These are phyloP conservation scores for Pseudoturritis turrita DNA, from an alignment of 345 rosid genomes.

Conservation along the genomic window DNA sequence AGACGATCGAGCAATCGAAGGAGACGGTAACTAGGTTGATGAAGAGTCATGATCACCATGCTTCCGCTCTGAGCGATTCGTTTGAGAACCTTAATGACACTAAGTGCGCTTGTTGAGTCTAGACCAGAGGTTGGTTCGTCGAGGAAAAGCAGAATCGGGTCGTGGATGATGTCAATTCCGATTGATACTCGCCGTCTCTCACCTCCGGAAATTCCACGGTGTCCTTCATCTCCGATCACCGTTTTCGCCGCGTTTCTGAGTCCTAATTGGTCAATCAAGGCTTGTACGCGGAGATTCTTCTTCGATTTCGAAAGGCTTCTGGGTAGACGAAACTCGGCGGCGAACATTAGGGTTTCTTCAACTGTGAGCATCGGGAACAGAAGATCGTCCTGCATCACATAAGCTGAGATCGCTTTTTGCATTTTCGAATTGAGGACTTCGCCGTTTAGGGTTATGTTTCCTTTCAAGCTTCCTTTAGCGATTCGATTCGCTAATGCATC, in stretches of 20 bases:
- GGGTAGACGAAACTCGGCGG: slow-evolving; percentile 88
- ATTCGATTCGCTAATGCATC: slow-evolving; percentile 83
- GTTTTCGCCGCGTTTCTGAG: slow-evolving; percentile 76
- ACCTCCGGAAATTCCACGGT: slow-evolving; percentile 87
- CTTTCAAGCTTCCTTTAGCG: slow-evolving; percentile 70
- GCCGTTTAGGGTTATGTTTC: slow-evolving; percentile 60
- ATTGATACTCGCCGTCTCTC: slow-evolving; percentile 86
- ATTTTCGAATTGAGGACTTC: slow-evolving; percentile 68
- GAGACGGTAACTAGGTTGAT: slow-evolving; percentile 76
- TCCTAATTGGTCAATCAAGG: slow-evolving; percentile 80
- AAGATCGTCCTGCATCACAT: slow-evolving; percentile 92
- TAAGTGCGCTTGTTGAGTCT: slow-evolving; percentile 84
- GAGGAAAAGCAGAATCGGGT: slow-evolving; percentile 75
- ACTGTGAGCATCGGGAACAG: slow-evolving; percentile 88
- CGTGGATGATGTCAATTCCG: slow-evolving; percentile 85
- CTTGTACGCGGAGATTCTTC: slow-evolving; percentile 66
- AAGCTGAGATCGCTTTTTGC: slow-evolving; percentile 83
- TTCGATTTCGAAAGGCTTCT: slow-evolving; percentile 64
- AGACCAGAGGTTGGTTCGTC: slow-evolving; percentile 94
- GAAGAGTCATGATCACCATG: slow-evolving; percentile 84
- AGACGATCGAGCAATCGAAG: slow-evolving; percentile 70
- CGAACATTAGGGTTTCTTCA: slow-evolving; percentile 83
- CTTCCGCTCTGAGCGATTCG: slow-evolving; percentile 88
- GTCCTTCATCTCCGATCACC: slow-evolving; percentile 88
- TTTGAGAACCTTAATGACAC: slow-evolving; percentile 82